Evolutionary conservation across 495 filamentous ascomycete species (phyloP), one percentile per base, ranked within the genome.

Genomic region (Penicillium odoratum): DNA sequence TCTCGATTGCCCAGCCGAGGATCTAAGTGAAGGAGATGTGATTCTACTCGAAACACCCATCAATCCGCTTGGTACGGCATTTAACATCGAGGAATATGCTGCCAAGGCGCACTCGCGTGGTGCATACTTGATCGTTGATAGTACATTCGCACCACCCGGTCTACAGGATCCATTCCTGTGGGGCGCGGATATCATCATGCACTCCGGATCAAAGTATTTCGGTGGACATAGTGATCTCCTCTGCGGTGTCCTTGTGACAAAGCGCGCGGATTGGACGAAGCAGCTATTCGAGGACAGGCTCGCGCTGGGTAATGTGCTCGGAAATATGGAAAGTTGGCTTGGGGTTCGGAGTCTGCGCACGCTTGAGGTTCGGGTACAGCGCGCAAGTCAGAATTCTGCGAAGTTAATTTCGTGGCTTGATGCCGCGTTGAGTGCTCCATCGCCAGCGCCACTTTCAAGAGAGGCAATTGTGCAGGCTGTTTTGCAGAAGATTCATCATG

Each of bases 221-320:
- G 92, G 92, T 26, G 92, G 93, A 0, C 92, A 97, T 71, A 89
- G 84, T 59, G 92, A 97, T 75, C 76, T 96, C 76, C 82, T 97
- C 3, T 88, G 88, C 63, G 92, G 92, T 15, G 86, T 93, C 31
- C 76, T 97, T 34, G 87, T 84, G 0, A 78, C 85, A 3, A 72
- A 76, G 51, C 62, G 68, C n/a, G 69, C 78, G 48, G 77, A 74
- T 5, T 87, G 83, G 87, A 60, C 80, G 15, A 59, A 70, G 29
- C 69, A 64, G 45, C 62, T 97, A 56, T 70, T 68, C 21, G 69
- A 67, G 8, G 92, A 97, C 68, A 74, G 92, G 7, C 55, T 87
- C 3, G 78, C 78, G 49, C 65, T 96, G 15, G 93, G 92, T 1
- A 81, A 80, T 48, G 88, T 93, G 13, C 87, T 94, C 83, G 92